Evolutionary conservation across 2,329 filamentous ascomycete genomes (phyloP).

Genomic region (Bipolaris sorokiniana): DNA sequence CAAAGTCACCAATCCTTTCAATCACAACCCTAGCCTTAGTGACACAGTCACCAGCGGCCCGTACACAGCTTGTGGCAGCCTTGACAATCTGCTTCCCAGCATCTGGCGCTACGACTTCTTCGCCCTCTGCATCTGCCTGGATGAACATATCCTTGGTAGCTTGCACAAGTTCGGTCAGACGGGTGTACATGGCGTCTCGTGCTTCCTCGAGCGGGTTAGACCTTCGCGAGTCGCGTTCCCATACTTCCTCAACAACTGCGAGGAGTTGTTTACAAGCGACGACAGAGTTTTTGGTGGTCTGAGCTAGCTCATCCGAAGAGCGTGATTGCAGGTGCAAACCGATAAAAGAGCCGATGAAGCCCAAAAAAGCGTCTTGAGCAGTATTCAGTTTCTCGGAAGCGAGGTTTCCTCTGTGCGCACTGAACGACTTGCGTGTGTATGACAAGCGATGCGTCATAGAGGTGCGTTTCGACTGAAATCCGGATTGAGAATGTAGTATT

Average conservation of each 20-base stretch:
- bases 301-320: constrained; percentile 80
- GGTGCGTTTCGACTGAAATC: constrained; percentile 52
- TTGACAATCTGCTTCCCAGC: constrained; percentile 76
- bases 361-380: constrained; percentile 87
- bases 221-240: constrained; percentile 74
- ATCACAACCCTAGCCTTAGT: constrained; percentile 84
- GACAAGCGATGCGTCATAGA: constrained; percentile 76
- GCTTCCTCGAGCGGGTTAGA: constrained; percentile 71
- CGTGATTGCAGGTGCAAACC: constrained; percentile 93
- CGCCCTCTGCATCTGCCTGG: constrained; percentile 69
- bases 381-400: constrained; percentile 81
- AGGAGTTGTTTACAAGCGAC: constrained; percentile 80
- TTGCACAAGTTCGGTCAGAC: constrained; percentile 78
- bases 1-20: constrained; percentile 88
- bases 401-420: constrained; percentile 70
- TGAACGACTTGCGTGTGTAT: constrained; percentile 69
- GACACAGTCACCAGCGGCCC: constrained; percentile 88
- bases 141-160: constrained; percentile 81
- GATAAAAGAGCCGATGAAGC: constrained; percentile 90
- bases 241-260: constrained; percentile 80
- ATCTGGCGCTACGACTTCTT: constrained; percentile 79
- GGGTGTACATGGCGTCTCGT: constrained; percentile 77
- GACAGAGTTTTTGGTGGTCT: constrained; percentile 83
- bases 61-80: constrained; percentile 85
- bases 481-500: constrained; percentile 32